phyloP scores from a whole-genome alignment of 2,329 filamentous ascomycete genomes.

The Nemania sp. region DNA sequence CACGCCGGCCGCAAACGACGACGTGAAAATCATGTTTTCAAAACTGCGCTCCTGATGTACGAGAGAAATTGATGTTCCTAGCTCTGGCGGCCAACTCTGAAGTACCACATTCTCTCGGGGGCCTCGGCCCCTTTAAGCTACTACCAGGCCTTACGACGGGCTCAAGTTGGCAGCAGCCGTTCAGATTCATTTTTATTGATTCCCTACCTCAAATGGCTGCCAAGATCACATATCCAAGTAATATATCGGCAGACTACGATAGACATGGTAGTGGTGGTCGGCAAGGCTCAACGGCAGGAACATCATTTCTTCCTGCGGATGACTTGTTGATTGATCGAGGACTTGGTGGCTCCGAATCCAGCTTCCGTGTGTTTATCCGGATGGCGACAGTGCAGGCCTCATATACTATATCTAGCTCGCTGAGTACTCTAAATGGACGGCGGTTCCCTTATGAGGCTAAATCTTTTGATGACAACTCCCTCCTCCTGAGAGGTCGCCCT shows the following conservation, averaged over 20 bases:
- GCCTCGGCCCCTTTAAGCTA: conserved; percentile 19
- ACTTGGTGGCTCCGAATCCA: conserved; percentile 6
- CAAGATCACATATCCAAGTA: conserved; percentile 13
- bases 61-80: not conserved
- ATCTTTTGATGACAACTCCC: conserved; percentile 31
- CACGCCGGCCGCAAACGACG: conserved; percentile 30
- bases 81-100: not conserved
- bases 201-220: conserved; percentile 20
- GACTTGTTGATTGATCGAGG: conserved; percentile 9
- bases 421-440: conserved; percentile 12
- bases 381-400: conserved; percentile 9
- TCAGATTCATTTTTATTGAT: conserved; percentile 17
- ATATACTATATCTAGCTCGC: conserved; percentile 12
- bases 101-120: not conserved
- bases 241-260: conserved; percentile 20
- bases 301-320: conserved; percentile 19
- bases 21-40: conserved; percentile 31
- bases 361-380: conserved; percentile 26
- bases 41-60: not conserved
- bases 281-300: conserved; percentile 23
- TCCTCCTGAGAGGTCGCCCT: conserved; percentile 24
- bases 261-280: conserved; percentile 19
- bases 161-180: not conserved
- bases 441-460: conserved; percentile 34
- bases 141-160: not conserved